Base-by-base conservation (phyloP, 2,329 filamentous ascomycete species). In the Penicillium sp. region DNA sequence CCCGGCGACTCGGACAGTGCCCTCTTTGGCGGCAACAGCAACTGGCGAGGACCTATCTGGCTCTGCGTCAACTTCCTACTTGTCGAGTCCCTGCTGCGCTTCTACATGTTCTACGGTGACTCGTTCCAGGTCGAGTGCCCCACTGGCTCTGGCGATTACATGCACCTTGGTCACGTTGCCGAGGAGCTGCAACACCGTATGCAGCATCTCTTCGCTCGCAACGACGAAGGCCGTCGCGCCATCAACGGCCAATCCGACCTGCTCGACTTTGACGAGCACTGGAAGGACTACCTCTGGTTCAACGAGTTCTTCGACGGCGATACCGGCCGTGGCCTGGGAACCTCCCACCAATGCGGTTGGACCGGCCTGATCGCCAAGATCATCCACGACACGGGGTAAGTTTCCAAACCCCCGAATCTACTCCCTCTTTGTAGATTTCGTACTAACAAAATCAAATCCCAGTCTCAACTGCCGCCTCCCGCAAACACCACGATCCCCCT, bases 271-370 rank as follows among this genome's bases (percentile, higher is more conserved):
- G 92, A 98, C 71, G 88, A 91, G 24, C 82, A 96, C 76, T 98
- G 94, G 94, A 94, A 89, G 75, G 93, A 96, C 70, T 87, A 93
- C 70, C 82, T 98, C 69, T 97, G 92, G 91, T 98, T 96, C 83
- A 90, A 96, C 73, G 94, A 98, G 75, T 98, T 96, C 82, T 98
- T 98, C 73, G 94, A 98, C 72, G 94, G 92, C 40, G 93, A 98
- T 73, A 88, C 83, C 52, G 94, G 94, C 14, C 89, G 92, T 66
- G 94, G 95, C 16, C 84, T 98, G 1, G 94, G 94, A 58, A 92
- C 94, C 39, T 94, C 89, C 50, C 95, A 98, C 76, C 95, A 98
- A 76, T 96, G 92, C 72, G 94, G 94, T 51, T 98, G 95, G 94
- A 97, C 94, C 39, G 94, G 94, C 24, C 78, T 98, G 66, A 92